A percentile compares a stretch with the other conserved stretches of the same genome.
phyloP scores from a whole-genome alignment of 208 protist species.

The Entamoeba moshkovskii region DNA sequence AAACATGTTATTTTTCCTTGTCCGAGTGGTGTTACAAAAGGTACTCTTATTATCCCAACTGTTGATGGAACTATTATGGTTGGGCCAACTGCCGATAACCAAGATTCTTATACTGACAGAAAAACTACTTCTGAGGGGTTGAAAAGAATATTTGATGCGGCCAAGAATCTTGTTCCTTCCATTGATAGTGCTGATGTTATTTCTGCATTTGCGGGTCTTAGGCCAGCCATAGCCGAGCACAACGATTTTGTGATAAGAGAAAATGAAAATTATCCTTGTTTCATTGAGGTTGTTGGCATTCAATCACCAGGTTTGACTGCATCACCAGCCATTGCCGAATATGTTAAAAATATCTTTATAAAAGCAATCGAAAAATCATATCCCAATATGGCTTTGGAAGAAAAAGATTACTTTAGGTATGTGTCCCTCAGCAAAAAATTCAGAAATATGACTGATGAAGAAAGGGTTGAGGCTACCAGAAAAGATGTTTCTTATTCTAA shows the following conservation, averaged over 20 bases:
- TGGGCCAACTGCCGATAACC: slow-evolving; percentile 13
- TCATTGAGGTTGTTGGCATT: slow-evolving; percentile 18
- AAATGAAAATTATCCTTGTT: not conserved
- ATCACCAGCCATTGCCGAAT: slow-evolving; percentile 10
- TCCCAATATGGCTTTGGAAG: not conserved
- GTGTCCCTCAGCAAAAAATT: not conserved
- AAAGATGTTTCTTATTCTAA: slow-evolving; percentile 8
- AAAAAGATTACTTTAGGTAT: not conserved
- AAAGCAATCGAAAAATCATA: not conserved
- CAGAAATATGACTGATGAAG: not conserved
- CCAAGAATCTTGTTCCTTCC: not conserved
- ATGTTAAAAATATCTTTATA: not conserved
- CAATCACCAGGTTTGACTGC: slow-evolving; percentile 29
- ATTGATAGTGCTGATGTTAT: not conserved
- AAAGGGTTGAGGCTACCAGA: not conserved
- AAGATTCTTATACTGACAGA: not conserved
- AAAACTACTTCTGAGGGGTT: not conserved
- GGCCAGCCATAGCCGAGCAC: not conserved
- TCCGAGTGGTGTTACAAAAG: slow-evolving; percentile 3
- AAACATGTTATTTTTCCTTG: slow-evolving; percentile 16
- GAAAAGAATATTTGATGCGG: slow-evolving; percentile 1
- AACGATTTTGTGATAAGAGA: slow-evolving; percentile 20
- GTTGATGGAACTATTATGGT: slow-evolving; percentile 27
- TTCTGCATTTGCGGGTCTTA: slow-evolving; percentile 11
- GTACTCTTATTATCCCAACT: slow-evolving; percentile 24